Conservation (phyloP, 1,139 yeast species). For the Diutina scorzettiae region DNA sequence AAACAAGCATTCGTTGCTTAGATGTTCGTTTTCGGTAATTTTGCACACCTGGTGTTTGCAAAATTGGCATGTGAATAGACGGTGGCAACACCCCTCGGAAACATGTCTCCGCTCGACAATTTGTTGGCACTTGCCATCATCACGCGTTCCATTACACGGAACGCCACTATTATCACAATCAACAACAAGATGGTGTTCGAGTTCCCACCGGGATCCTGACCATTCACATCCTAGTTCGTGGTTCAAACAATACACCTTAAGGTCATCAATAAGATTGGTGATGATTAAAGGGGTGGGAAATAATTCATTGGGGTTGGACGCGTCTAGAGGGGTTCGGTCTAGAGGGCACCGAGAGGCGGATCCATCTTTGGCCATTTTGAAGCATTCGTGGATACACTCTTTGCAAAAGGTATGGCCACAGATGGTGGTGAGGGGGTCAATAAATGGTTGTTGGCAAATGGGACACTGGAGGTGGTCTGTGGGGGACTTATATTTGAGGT, state of each 20-base stretch:
- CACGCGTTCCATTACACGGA: slow-evolving; percentile 23
- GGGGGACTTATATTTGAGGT: slow-evolving; percentile 20
- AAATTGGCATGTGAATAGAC: slow-evolving; percentile 21
- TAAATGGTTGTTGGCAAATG: slow-evolving; percentile 45
- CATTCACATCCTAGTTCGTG: slow-evolving; percentile 43
- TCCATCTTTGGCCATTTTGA: slow-evolving; percentile 17
- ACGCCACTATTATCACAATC: slow-evolving; percentile 45
- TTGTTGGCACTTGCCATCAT: slow-evolving; percentile 10
- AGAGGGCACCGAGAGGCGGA: slow-evolving; percentile 37
- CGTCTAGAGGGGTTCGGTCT: slow-evolving; percentile 42
- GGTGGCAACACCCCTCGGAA: slow-evolving; percentile 22
- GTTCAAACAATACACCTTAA: slow-evolving; percentile 46
- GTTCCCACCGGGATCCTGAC: slow-evolving; percentile 49
- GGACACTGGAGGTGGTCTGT: slow-evolving; percentile 50
- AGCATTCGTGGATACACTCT: slow-evolving; percentile 37
- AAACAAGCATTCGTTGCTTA: slow-evolving; percentile 26
- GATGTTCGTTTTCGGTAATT: slow-evolving; percentile 22
- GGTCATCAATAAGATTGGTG: slow-evolving; percentile 50
- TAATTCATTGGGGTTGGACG: slow-evolving; percentile 28
- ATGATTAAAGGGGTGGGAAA: slow-evolving; percentile 53
- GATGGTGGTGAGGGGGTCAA: slow-evolving; percentile 40
- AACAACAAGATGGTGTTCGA: slow-evolving; percentile 36
- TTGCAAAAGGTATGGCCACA: slow-evolving; percentile 54
- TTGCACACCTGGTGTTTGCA: slow-evolving; percentile 26
- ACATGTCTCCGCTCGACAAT: slow-evolving; percentile 16